Percentiles rank a stretch among this genome's conserved stretches.
These are phyloP conservation scores for Tricharina praecox DNA, from an alignment of 495 filamentous ascomycete genomes.

Conservation along the genomic window DNA sequence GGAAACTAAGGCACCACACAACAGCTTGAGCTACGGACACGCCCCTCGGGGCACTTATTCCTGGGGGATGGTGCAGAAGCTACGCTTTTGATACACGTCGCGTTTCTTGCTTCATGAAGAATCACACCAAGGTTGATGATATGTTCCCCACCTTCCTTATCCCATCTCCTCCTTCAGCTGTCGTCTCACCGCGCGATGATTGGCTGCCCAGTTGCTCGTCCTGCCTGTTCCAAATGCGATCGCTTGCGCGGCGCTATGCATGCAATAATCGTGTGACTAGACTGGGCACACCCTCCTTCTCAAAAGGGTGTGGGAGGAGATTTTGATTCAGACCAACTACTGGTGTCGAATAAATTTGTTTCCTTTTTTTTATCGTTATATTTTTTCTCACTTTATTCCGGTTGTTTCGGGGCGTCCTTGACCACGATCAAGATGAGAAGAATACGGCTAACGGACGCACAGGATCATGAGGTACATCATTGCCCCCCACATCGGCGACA, in stretches of 20 bases:
- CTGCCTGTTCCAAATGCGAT: slow-evolving; percentile 1
- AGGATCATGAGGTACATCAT: slow-evolving; percentile 7
- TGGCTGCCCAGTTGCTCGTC: not conserved
- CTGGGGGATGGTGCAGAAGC: too few relatives aligned
- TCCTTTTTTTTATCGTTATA: not conserved
- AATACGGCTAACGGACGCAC: slow-evolving; percentile 5
- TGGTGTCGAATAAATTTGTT: not conserved
- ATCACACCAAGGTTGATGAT: too few relatives aligned
- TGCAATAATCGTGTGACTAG: slow-evolving; percentile 1
- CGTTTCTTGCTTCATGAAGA: slow-evolving; percentile 1
- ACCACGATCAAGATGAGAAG: not conserved
- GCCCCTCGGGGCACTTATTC: too few relatives aligned
- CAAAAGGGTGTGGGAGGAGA: too few relatives aligned
- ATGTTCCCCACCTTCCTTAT: not conserved
- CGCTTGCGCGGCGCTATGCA: slow-evolving; percentile 2
- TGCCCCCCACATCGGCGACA: too few relatives aligned
- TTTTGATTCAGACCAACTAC: not conserved
- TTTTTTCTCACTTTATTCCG: not conserved
- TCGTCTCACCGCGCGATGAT: not conserved
- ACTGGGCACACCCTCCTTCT: too few relatives aligned
- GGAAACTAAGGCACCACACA: not conserved
- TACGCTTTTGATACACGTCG: too few relatives aligned
- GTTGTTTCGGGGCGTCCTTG: too few relatives aligned
- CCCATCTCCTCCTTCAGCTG: not conserved
- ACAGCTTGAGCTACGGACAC: not conserved